Conservation (phyloP, 176 grass and related monocot species). For the Echinochloa phyllopogon region DNA sequence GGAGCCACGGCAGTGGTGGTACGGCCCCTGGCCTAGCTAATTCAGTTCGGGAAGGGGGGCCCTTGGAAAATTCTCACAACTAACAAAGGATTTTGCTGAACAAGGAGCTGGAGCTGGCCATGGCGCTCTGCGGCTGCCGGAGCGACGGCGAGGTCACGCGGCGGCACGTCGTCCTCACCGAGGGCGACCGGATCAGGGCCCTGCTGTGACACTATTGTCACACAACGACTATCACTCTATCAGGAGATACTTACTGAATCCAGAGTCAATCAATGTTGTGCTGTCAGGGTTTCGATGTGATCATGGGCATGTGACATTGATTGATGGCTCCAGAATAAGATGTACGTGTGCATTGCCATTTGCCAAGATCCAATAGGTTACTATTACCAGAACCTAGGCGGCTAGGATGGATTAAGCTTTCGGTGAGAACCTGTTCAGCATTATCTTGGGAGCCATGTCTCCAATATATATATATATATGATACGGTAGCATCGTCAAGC, state of each 20-base stretch:
- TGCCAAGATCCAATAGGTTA: background rate
- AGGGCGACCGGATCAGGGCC: slow-evolving; percentile 65
- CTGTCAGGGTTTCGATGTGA: too few species aligned
- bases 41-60: background rate
- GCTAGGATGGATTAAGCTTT: too few species aligned
- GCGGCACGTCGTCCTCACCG: slow-evolving; percentile 51
- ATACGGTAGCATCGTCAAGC: too few species aligned
- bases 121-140: slow-evolving; percentile 78
- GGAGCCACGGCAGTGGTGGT: slow-evolving; percentile 77
- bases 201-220: slow-evolving; percentile 43
- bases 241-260: too few species aligned
- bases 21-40: background rate
- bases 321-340: background rate
- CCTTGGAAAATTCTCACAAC: background rate
- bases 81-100: slow-evolving; percentile 48
- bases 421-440: too few species aligned
- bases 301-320: background rate
- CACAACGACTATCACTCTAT: too few species aligned
- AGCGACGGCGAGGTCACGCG: slow-evolving; percentile 62
- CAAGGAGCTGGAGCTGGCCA: slow-evolving; percentile 70
- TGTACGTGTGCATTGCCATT: background rate
- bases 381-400: too few species aligned
- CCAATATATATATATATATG: too few species aligned
- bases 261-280: too few species aligned
- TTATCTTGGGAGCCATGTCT: too few species aligned